Percentiles rank a stretch among this genome's conserved stretches.
Conservation (phyloP, 495 filamentous ascomycete genomes). For the Bacidia rubella region DNA sequence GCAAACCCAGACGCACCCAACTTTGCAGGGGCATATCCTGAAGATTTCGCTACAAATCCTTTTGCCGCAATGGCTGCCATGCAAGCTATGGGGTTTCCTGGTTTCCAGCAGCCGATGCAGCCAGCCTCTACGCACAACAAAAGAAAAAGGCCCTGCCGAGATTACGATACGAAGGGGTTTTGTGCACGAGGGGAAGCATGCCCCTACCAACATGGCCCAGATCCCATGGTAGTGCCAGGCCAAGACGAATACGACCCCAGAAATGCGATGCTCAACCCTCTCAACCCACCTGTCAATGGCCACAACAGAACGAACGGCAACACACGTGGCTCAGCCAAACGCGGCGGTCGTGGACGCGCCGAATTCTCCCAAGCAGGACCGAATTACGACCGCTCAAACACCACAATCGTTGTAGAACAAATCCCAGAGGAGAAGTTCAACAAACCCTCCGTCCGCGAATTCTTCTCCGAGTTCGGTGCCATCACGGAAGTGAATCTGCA, state of each 20-base stretch:
- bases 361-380: slow-evolving; percentile 67
- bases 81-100: slow-evolving; percentile 54
- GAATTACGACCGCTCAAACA: slow-evolving; percentile 58
- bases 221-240: slow-evolving; percentile 37
- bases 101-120: slow-evolving; percentile 31
- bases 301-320: slow-evolving; percentile 16
- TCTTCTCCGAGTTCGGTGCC: slow-evolving; percentile 75
- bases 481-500: slow-evolving; percentile 64
- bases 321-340: slow-evolving; percentile 18
- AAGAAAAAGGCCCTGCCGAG: slow-evolving; percentile 51
- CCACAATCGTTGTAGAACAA: slow-evolving; percentile 78
- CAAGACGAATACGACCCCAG: slow-evolving; percentile 74
- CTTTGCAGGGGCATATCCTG: slow-evolving; percentile 12
- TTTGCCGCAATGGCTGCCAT: slow-evolving; percentile 59
- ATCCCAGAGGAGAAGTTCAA: slow-evolving; percentile 80
- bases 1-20: slow-evolving; percentile 1
- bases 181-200: slow-evolving; percentile 68
- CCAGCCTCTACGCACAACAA: slow-evolving; percentile 4
- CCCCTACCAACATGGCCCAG: slow-evolving; percentile 66
- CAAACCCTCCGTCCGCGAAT: slow-evolving; percentile 59
- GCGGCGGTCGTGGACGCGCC: slow-evolving; percentile 41
- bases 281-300: slow-evolving; percentile 9
- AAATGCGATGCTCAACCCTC: slow-evolving; percentile 39
- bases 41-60: slow-evolving; percentile 31
- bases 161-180: slow-evolving; percentile 81